Evolutionary conservation across 2,329 filamentous ascomycete genomes (phyloP), one percentile per base, ranked within the genome.

Genomic region (Neodidymelliopsis sp.): DNA sequence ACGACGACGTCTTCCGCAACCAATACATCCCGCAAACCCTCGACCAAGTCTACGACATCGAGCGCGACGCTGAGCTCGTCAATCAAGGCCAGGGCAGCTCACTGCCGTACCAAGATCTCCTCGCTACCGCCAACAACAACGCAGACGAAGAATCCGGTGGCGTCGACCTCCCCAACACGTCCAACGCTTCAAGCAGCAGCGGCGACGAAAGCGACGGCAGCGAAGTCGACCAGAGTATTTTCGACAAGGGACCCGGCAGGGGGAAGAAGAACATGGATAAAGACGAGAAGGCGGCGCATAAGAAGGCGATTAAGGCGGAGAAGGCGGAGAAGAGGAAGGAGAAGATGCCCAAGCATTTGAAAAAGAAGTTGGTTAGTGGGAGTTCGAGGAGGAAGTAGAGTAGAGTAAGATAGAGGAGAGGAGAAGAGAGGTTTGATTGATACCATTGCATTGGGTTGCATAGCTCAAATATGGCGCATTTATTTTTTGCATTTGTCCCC

Each of bases 11-110:
- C 5, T 99, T 97, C 78, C 84, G 93, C 63, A 89, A 96, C 65
- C 91, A 97, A 72, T 99, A 95, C 72, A 97, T 99, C 41, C 94
- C 94, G 0, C 92, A 96, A 73, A 97, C 90, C 0, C 80, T 99
- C 31, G 90, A 97, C 60, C 91, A 99, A 67, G 93, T 99, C 4
- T 97, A 97, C 72, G 92, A 99, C 69, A 86, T 96, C 39, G 94
- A 97, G 74, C 88, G 92, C 61, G 94, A 97, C 61, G 90, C 86
- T 2, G 87, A 90, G 62, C 86, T 86, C 70, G 82, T 96, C 16
- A 84, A 84, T 6, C 81, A 85, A 31, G 91, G 91, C 4, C 81
- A 88, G 56, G 89, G 87, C 15, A 83, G 84, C 10, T 85, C 88
- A n/a, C 79, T 97, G 0, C 84, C 96, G 1, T 97, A 97, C 75